Base-by-base conservation (phyloP, 345 rosid genomes). In the Arabidopsis arenosa region DNA sequence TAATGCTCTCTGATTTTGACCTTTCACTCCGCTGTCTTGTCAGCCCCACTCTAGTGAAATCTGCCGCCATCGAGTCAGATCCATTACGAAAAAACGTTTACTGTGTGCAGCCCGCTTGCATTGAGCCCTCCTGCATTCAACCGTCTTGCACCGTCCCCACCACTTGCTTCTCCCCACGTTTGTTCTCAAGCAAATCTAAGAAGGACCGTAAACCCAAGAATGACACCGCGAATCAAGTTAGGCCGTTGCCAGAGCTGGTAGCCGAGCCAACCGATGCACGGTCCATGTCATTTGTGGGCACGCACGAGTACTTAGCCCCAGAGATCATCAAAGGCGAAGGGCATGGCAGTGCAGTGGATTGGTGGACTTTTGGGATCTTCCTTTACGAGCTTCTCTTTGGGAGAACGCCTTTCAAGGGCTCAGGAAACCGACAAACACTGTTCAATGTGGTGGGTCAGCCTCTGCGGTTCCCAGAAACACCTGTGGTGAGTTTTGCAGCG, bases 361-460 rank as follows among this genome's bases (percentile, higher is more conserved):
- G 98, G 98, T 93, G 98, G 98, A 93, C 97, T 67, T 89, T 82
- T 74, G 97, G 98, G 68, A 93, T 90, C 65, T 90, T 93, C 77
- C 81, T 93, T 9, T 90, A 86, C 54, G 98, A 93, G 72, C 89
- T 93, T 66, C 80, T 93, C 81, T 89, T 86, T 41, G 98, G 98
- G 75, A 89, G 85, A 84, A 93, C 98, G 10, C 98, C 98, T 57
- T 93, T 90, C 72, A 93, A 93, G 80, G 98, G 97, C 39, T 89
- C 95, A 11, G 97, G 95, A 53, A 93, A 93, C 74, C 85, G 97
- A 5, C 93, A 91, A 9, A 90, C 95, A 3, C 70, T 93, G 55
- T 93, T 89, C 81, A 93, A 93, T 76, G 95, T 93, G 18, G 93
- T 93, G 47, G 98, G 97, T 66, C 97, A 93, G 84, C 92, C 95